Evolutionary conservation across 345 rosid species (phyloP).

Genomic region (Pistacia vera): DNA sequence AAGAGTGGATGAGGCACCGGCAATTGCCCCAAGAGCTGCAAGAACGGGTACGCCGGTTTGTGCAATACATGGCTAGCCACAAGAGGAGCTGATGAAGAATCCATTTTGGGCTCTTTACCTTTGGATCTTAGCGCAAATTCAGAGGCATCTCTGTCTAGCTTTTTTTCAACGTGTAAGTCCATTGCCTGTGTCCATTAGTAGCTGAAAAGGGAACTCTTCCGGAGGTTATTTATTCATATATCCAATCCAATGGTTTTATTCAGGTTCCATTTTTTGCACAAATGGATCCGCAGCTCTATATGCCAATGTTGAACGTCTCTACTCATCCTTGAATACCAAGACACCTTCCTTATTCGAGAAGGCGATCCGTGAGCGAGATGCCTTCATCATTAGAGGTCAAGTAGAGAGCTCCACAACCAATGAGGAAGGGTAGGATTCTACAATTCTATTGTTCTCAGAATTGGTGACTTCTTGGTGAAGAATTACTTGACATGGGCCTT

Average conservation of each 20-base stretch:
- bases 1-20: slow-evolving; percentile 97
- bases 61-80: slow-evolving; percentile 83
- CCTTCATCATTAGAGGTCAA: slow-evolving; percentile 81
- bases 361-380: slow-evolving; percentile 95
- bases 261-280: slow-evolving; percentile 89
- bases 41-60: slow-evolving; percentile 78
- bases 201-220: no score
- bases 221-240: no score
- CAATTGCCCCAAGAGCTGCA: slow-evolving; percentile 77
- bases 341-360: slow-evolving; percentile 60
- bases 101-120: slow-evolving; percentile 63
- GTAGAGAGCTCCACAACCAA: slow-evolving; percentile 88
- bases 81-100: slow-evolving; percentile 86
- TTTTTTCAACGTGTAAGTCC: slow-evolving; percentile 80
- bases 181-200: background rate
- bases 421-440: slow-evolving; percentile 77
- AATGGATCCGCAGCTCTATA: slow-evolving; percentile 88
- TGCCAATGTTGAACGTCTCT: slow-evolving; percentile 82
- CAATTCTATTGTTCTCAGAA: slow-evolving; percentile 69
- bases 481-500: slow-evolving; percentile 84
- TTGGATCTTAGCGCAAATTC: slow-evolving; percentile 86
- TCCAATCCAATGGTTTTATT: background rate
- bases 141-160: slow-evolving; percentile 80
- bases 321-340: slow-evolving; percentile 72
- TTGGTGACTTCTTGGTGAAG: slow-evolving; percentile 93